These are phyloP conservation scores for Fragaria vesca DNA, from an alignment of 306 rosid species.

Conservation along the genomic window DNA sequence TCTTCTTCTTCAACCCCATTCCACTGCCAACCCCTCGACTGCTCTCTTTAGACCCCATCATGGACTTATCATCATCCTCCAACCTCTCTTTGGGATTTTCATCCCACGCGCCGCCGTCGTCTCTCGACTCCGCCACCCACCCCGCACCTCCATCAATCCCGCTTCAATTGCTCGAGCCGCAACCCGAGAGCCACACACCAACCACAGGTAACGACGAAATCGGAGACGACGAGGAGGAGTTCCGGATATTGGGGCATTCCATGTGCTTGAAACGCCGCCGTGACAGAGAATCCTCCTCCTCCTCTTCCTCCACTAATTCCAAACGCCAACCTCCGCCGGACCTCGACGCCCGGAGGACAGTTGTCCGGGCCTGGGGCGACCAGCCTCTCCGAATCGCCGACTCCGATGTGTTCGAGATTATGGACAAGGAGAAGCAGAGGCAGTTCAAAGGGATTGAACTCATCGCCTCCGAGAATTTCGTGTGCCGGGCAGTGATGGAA, in stretches of 20 bases:
- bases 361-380: conserved; percentile 71
- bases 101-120: too few species aligned
- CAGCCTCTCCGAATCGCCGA: conserved; percentile 63
- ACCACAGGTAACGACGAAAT: not conserved
- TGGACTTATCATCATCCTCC: too few species aligned
- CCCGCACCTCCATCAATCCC: too few species aligned
- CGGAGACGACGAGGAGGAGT: conserved; percentile 53
- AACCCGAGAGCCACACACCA: too few species aligned
- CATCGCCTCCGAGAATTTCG: conserved; percentile 91
- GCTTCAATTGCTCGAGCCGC: too few species aligned
- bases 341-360: conserved; percentile 51
- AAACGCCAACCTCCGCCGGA: conserved; percentile 27
- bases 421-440: conserved; percentile 82
- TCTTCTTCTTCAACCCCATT: too few species aligned
- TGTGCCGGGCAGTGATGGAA: conserved; percentile 82
- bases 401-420: conserved; percentile 60
- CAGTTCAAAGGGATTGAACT: conserved; percentile 79
- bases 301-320: too few species aligned
- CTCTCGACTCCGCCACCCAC: too few species aligned
- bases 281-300: conserved; percentile 53
- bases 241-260: conserved; percentile 81
- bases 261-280: conserved; percentile 80
- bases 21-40: too few species aligned
- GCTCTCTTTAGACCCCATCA: too few species aligned
- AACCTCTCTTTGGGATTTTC: too few species aligned